Percentiles rank a stretch among this genome's conserved stretches.
Conservation (phyloP, 208 protist species). For the Trypanosoma avium region DNA sequence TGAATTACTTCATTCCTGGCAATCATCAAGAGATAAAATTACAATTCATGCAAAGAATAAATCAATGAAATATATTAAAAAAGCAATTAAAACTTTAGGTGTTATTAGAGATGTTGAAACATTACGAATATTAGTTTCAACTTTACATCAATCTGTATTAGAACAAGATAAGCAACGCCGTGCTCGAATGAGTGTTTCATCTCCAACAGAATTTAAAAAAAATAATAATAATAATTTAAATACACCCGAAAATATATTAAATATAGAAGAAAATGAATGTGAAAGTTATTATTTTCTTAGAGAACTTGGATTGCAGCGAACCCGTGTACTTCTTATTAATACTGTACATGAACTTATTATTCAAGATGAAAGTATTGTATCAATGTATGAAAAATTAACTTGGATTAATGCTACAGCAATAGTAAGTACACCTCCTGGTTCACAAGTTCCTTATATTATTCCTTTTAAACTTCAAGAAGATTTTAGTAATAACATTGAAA, state of each 20-base stretch:
- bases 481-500: constrained; percentile 19
- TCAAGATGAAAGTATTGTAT: constrained; percentile 20
- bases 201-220: background rate
- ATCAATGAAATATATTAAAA: constrained; percentile 1
- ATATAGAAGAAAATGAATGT: background rate
- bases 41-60: background rate
- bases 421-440: background rate
- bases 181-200: background rate
- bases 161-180: constrained; percentile 11
- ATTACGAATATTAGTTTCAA: constrained; percentile 9
- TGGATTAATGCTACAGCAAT: constrained; percentile 20
- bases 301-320: constrained; percentile 19
- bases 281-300: constrained; percentile 15
- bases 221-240: background rate
- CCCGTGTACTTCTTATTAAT: constrained; percentile 11
- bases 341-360: constrained; percentile 22
- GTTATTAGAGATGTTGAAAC: constrained; percentile 28
- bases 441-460: constrained; percentile 7
- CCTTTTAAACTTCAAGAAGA: constrained; percentile 28
- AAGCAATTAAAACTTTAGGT: constrained; percentile 22
- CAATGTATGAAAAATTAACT: constrained; percentile 22
- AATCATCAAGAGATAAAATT: background rate
- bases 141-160: constrained; percentile 13
- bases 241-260: background rate
- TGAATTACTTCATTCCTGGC: constrained; percentile 12